Evolutionary conservation across 139 green algal species (phyloP), one percentile per base, ranked within the genome.

Genomic region (Closterium sp.): DNA sequence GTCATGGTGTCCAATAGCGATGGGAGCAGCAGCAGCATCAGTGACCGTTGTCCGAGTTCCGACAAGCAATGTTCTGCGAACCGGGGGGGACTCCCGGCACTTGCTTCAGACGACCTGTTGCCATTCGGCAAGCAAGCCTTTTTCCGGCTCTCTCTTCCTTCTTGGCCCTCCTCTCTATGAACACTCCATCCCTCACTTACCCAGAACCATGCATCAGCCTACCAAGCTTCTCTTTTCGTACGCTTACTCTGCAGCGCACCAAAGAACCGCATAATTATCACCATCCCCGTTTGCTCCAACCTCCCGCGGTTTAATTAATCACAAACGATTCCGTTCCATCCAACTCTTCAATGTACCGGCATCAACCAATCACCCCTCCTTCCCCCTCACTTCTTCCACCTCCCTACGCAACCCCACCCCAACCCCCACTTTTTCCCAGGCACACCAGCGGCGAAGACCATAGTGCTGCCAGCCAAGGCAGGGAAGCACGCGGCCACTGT

Each of bases 401-500:
- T 4, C 10, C 32, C 3, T n/a, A n/a, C n/a, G n/a, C n/a, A n/a
- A n/a, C n/a, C n/a, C 3, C 3, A 2, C 32, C 32, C 32, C 32
- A 38, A 38, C 32, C 32, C 3, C 3, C 32, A 38, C 32, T 38
- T 3, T 38, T 3, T 11, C 50, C 13, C 87, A 90, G 87, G 38
- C 42, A 85, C n/a, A 19, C 90, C 90, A 85, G 90, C 90, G 87
- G 87, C 34, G 11, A 31, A 91, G 32, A 93, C 90, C 27, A 92
- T 93, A 42, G 86, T 92, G 28, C 86, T 92, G 10, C 28, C n/a
- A 29, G 28, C 90, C 30, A 93, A n/a, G n/a, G 90, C 50, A 0
- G 50, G 32, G 88, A 79, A 93, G 34, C 90, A 93, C 28, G 93
- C 90, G 1, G 86, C 42, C 27, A 93, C 90, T 4, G 62, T 93